phyloP scores from a whole-genome alignment of 169 alveolate species.

The Plasmodium gallinaceum region DNA sequence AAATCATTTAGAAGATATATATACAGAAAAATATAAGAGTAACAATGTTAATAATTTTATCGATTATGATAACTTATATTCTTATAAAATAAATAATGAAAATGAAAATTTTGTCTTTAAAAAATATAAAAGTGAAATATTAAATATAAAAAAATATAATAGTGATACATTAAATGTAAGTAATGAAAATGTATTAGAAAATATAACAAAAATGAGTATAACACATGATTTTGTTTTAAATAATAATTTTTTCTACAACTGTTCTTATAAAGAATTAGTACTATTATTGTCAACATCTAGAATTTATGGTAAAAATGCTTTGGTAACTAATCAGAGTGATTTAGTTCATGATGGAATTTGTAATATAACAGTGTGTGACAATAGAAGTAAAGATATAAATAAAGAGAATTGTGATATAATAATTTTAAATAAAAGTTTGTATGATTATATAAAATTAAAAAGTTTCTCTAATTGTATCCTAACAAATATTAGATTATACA shows the following conservation, averaged over 20 bases:
- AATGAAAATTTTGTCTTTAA: not conserved
- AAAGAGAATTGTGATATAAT: slow-evolving; percentile 64
- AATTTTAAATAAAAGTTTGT: slow-evolving; percentile 45
- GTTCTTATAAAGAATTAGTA: slow-evolving; percentile 9
- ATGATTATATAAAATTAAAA: slow-evolving; percentile 59
- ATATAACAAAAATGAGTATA: not conserved
- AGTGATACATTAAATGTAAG: slow-evolving; percentile 1
- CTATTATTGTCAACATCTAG: slow-evolving; percentile 8
- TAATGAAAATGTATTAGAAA: slow-evolving; percentile 1
- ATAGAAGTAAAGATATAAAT: slow-evolving; percentile 28
- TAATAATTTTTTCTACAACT: slow-evolving; percentile 43
- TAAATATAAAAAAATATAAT: slow-evolving; percentile 17
- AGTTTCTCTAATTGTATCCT: slow-evolving; percentile 37
- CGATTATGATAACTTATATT: not conserved
- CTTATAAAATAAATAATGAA: slow-evolving; percentile 2
- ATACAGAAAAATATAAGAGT: not conserved
- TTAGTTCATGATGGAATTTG: not conserved
- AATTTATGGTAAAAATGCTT: slow-evolving; percentile 16
- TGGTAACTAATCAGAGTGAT: slow-evolving; percentile 39
- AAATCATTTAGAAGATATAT: not conserved
- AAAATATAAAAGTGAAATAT: slow-evolving; percentile 17
- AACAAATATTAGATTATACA: slow-evolving; percentile 35
- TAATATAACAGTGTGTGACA: slow-evolving; percentile 35
- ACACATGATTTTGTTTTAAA: slow-evolving; percentile 8
- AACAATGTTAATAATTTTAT: not conserved